These are phyloP conservation scores for Teratosphaeria epicoccoides DNA, from an alignment of 2,329 filamentous ascomycete genomes.

Conservation along the genomic window DNA sequence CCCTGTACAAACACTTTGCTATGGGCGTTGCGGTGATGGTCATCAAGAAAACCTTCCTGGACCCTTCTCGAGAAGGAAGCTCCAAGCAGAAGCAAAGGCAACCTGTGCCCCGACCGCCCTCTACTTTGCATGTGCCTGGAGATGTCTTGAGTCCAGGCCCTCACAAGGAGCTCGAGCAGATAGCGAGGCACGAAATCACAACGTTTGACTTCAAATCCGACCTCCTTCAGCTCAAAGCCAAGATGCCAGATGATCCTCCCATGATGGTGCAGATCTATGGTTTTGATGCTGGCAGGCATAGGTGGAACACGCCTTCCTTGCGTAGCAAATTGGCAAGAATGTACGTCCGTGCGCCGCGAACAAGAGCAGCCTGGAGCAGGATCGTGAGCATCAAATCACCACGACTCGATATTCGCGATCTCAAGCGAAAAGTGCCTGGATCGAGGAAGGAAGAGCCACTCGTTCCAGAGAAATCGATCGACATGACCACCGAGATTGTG, in stretches of 20 bases:
- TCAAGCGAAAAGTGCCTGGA: slow-evolving; percentile 50
- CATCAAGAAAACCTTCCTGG: slow-evolving; percentile 40
- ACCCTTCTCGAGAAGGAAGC: slow-evolving; percentile 11
- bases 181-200: slow-evolving; percentile 52
- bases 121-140: slow-evolving; percentile 15
- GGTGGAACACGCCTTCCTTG: slow-evolving; percentile 77
- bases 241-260: slow-evolving; percentile 78
- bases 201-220: slow-evolving; percentile 72
- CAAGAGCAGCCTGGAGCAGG: slow-evolving; percentile 75
- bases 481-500: slow-evolving; percentile 75
- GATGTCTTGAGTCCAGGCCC: slow-evolving; percentile 1
- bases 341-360: slow-evolving; percentile 76
- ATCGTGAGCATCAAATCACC: slow-evolving; percentile 73
- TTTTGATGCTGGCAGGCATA: slow-evolving; percentile 70
- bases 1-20: slow-evolving; percentile 85
- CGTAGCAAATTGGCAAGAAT: slow-evolving; percentile 68
- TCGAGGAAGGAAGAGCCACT: slow-evolving; percentile 25
- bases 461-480: slow-evolving; percentile 69
- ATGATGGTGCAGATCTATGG: slow-evolving; percentile 84
- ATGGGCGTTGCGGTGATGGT: slow-evolving; percentile 72
- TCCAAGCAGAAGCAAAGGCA: slow-evolving; percentile 1
- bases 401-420: slow-evolving; percentile 69
- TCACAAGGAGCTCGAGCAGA: slow-evolving; percentile 17
- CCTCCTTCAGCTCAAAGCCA: slow-evolving; percentile 77
- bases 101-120: slow-evolving; percentile 7